Base-by-base conservation (phyloP, 257 asterid genomes). In the Coffea eugenioides region DNA sequence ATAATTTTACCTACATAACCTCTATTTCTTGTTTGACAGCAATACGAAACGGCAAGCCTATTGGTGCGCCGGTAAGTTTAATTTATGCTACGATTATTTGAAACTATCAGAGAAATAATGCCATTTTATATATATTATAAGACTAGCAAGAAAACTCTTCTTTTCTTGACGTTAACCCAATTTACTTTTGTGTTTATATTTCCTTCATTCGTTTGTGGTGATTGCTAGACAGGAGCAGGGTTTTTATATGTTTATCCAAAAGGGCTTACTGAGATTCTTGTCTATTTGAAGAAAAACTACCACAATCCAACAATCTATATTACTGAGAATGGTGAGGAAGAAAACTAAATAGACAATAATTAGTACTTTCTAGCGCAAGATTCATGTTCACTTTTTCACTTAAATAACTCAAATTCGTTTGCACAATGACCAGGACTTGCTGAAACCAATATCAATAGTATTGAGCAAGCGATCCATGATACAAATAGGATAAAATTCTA, bases 221-320 rank as follows among this genome's bases (percentile, higher is more conserved):
- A 18, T 52, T 10, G 2, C 20, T 27, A 82, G 82, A 78, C 82
- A n/a, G 85, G 82, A 1, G 65, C 77, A 41, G 21, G 12, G 9
- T 54, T 78, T 45, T 46, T 71, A 39, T 49, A 16, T 8, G 77
- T 34, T 2, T 62, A 67, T 16, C 85, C 83, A 54, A 36, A 82
- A 54, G 43, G 43, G 43, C 80, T 82, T 48, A 67, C 67, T 4
- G 54, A 83, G 16, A 68, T 83, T 68, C 77, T 83, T 6, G 64
- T 83, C 43, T 69, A 83, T 59, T 21, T 70, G 0, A 83, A 78
- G 83, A 46, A 83, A 14, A 79, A 51, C 3, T 83, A 83, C 69
- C 62, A 69, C 11, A 74, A 74, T 51, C 83, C 86, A 14, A 13
- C 18, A 3, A 74, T 83, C 34, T 83, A 83, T n/a, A 69, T 79